Evolutionary conservation across 192 early-diverging fungal species (phyloP).

Genomic region (Polychytrium aggregatum): DNA sequence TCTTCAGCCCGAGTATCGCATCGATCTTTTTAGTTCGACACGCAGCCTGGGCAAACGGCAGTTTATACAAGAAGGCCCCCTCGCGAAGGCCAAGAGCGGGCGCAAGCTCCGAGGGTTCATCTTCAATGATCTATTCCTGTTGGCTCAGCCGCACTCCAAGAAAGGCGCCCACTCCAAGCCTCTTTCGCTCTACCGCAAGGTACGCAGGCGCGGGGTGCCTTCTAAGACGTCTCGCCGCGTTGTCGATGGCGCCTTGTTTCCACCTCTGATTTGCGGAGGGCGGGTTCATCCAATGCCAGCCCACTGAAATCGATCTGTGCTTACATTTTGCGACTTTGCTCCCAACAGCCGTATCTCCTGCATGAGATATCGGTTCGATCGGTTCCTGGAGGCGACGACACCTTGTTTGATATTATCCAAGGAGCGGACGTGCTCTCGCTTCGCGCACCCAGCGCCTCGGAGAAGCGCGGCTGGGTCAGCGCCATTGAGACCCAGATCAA

Average conservation of each 20-base stretch:
- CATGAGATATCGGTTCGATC: no score
- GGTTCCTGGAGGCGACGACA: no score
- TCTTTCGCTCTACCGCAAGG: conserved; percentile 20
- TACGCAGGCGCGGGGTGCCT: conserved; percentile 4
- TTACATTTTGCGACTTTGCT: no score
- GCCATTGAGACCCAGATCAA: conserved; percentile 13
- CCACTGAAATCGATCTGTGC: no score
- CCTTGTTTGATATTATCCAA: conserved; percentile 41
- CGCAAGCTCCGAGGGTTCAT: conserved; percentile 57
- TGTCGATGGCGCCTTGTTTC: conserved; percentile 36
- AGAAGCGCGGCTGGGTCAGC: conserved; percentile 52
- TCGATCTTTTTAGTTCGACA: conserved; percentile 53
- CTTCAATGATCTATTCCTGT: conserved; percentile 42
- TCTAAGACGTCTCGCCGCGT: no score
- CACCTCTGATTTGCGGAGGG: no score
- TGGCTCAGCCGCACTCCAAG: conserved; percentile 33
- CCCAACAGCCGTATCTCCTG: no score
- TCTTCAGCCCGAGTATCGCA: conserved; percentile 12
- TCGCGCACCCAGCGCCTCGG: conserved; percentile 21
- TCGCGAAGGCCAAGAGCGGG: conserved; percentile 67
- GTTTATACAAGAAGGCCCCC: conserved; percentile 57
- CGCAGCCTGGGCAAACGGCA: conserved; percentile 41
- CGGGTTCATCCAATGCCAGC: no score
- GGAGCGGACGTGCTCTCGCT: conserved; percentile 29
- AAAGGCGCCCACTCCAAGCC: conserved; percentile 10